A percentile compares a stretch with the other conserved stretches of the same genome.
Conservation (phyloP, 345 rosid genomes). For the Firmiana major region DNA sequence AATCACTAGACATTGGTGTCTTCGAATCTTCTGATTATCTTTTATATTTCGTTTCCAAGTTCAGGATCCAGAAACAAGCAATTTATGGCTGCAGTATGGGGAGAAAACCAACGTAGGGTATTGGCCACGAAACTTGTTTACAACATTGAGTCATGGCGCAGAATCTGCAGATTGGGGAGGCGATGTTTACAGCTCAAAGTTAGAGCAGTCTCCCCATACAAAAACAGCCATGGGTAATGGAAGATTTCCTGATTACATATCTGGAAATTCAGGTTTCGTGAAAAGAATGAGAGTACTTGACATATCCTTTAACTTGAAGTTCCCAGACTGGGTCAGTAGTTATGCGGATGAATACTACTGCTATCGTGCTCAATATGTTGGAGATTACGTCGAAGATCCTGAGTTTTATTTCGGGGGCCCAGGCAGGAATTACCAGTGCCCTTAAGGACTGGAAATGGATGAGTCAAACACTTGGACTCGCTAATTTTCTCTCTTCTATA, state of each 20-base stretch:
- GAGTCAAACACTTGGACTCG: background rate
- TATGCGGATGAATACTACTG: conserved; percentile 43
- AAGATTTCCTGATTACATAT: conserved; percentile 25
- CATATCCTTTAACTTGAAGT: conserved; percentile 36
- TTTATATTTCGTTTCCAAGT: background rate
- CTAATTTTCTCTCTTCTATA: background rate
- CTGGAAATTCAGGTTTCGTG: conserved; percentile 34
- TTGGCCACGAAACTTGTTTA: conserved; percentile 46
- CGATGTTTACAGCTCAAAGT: conserved; percentile 48
- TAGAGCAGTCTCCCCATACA: conserved; percentile 45
- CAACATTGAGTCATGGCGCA: conserved; percentile 27
- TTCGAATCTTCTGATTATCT: background rate
- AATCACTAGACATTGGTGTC: background rate
- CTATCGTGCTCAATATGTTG: conserved; percentile 27
- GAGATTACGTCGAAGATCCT: conserved; percentile 49
- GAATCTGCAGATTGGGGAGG: conserved; percentile 56
- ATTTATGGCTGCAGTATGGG: conserved; percentile 56
- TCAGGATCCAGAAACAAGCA: conserved; percentile 42
- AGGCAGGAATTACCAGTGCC: conserved; percentile 37
- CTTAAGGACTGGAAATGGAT: conserved; percentile 19
- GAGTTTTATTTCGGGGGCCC: conserved; percentile 59
- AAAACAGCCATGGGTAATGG: conserved; percentile 58
- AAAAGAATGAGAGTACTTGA: conserved; percentile 42
- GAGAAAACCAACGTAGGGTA: conserved; percentile 47
- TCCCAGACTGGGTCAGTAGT: conserved; percentile 35